These are phyloP conservation scores for Hortaea werneckii DNA, from an alignment of 2,329 filamentous ascomycete species.

Conservation along the genomic window DNA sequence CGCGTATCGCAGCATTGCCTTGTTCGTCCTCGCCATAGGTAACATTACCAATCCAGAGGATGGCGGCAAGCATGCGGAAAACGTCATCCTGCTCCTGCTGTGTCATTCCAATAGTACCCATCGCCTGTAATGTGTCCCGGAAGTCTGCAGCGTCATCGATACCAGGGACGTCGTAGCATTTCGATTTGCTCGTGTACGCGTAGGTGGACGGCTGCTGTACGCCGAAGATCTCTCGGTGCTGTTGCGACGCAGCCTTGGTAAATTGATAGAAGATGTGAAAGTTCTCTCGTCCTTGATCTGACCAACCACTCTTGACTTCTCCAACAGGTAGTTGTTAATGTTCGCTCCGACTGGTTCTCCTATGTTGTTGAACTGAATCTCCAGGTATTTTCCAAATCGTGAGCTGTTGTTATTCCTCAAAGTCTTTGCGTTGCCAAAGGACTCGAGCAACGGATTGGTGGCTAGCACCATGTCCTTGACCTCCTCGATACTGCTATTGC, in stretches of 20 bases:
- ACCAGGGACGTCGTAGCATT: conserved; percentile 87
- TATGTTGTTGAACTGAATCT: conserved; percentile 86
- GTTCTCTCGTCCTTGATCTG: conserved; percentile 89
- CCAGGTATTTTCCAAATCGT: conserved; percentile 94
- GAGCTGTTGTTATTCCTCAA: conserved; percentile 98
- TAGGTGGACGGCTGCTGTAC: conserved; percentile 89
- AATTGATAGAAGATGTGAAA: conserved; percentile 99
- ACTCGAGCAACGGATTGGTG: conserved; percentile 92
- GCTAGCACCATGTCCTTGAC: conserved; percentile 99
- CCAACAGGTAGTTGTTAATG: conserved; percentile 94
- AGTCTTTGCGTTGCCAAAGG: conserved; percentile 97
- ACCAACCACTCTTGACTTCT: conserved; percentile 89
- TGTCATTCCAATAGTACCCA: conserved; percentile 83
- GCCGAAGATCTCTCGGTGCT: conserved; percentile 80
- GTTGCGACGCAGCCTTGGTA: conserved; percentile 81
- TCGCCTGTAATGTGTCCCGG: conserved; percentile 81
- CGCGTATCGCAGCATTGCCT: conserved; percentile 75
- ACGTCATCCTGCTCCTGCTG: conserved; percentile 91
- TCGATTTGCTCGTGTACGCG: conserved; percentile 83
- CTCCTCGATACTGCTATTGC: conserved; percentile 77
- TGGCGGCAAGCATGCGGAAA: conserved; percentile 84
- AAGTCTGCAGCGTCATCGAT: conserved; percentile 89
- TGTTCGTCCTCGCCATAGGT: conserved; percentile 81
- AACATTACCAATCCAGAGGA: conserved; percentile 92
- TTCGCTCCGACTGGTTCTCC: conserved; percentile 93